Evolutionary conservation across 805 yeast species (phyloP).

Genomic region (Cyberlindnera japonica): DNA sequence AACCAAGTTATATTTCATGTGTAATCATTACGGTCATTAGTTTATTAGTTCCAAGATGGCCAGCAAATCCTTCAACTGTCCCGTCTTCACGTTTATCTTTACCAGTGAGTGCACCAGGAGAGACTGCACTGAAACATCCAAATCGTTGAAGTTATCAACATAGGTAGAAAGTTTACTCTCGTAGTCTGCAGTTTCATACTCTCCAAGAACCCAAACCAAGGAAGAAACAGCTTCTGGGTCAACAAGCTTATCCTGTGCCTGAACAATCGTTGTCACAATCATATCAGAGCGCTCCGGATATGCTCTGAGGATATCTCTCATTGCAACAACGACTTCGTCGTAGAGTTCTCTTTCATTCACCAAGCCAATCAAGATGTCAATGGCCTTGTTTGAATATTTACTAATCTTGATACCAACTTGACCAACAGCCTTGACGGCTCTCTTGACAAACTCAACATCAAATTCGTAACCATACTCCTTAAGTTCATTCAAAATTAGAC

Average conservation of each 20-base stretch:
- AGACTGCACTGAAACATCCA: constrained; percentile 59
- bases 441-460: constrained; percentile 71
- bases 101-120: constrained; percentile 59
- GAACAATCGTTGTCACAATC: constrained; percentile 51
- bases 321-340: constrained; percentile 57
- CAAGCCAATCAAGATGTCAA: constrained; percentile 56
- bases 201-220: constrained; percentile 70
- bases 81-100: constrained; percentile 45
- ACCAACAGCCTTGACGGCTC: constrained; percentile 64
- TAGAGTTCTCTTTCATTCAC: constrained; percentile 62
- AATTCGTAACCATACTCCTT: constrained; percentile 83
- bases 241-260: constrained; percentile 44
- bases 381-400: constrained; percentile 47
- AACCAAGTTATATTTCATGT: no score
- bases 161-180: constrained; percentile 42
- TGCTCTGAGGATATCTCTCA: constrained; percentile 64
- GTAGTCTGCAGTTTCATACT: constrained; percentile 58
- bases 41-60: no score
- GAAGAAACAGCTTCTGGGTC: constrained; percentile 47
- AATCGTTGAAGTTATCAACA: constrained; percentile 51
- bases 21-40: no score
- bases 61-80: constrained; percentile 39
- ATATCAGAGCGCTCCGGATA: constrained; percentile 50
- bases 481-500: constrained; percentile 60
- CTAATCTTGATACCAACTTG: constrained; percentile 66